These are phyloP conservation scores for Encephalitozoon intestinalis DNA, from an alignment of 371 early-diverging fungal species.

Conservation along the genomic window DNA sequence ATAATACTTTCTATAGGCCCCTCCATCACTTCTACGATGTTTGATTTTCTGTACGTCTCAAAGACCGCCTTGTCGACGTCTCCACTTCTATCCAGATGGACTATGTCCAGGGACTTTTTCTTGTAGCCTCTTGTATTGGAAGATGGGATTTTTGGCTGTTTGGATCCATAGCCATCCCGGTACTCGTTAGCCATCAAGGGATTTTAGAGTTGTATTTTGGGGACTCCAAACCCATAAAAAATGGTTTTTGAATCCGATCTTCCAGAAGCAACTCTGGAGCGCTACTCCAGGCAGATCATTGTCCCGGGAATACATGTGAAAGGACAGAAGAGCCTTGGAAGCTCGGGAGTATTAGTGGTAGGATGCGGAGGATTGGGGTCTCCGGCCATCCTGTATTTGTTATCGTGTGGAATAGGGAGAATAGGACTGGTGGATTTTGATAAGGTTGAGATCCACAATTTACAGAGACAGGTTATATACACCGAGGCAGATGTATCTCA, in stretches of 20 bases:
- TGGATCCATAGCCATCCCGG: neutral
- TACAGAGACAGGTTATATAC: conserved; percentile 90
- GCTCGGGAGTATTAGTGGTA: conserved; percentile 72
- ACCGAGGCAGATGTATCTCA: conserved; percentile 67
- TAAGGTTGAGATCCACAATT: conserved; percentile 77
- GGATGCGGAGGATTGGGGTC: conserved; percentile 93
- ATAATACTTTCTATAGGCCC: neutral
- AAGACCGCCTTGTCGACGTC: neutral
- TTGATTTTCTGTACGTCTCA: neutral
- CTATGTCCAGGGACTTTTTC: neutral
- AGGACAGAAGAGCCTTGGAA: conserved; percentile 71
- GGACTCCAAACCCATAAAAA: no score
- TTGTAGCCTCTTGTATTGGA: neutral
- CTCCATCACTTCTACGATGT: neutral
- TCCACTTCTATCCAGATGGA: neutral
- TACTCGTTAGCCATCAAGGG: neutral
- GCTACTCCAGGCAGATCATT: conserved; percentile 84
- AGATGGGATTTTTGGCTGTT: neutral
- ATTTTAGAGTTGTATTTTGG: neutral
- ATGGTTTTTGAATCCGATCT: conserved; percentile 41
- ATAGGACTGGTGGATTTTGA: conserved; percentile 91
- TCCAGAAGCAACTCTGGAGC: conserved; percentile 66
- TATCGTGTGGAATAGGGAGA: conserved; percentile 76
- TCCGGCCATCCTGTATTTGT: conserved; percentile 77
- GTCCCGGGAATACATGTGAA: conserved; percentile 71